These are phyloP conservation scores for Yamadazyma diddensiae DNA, from an alignment of 1,139 yeast species.

Conservation along the genomic window DNA sequence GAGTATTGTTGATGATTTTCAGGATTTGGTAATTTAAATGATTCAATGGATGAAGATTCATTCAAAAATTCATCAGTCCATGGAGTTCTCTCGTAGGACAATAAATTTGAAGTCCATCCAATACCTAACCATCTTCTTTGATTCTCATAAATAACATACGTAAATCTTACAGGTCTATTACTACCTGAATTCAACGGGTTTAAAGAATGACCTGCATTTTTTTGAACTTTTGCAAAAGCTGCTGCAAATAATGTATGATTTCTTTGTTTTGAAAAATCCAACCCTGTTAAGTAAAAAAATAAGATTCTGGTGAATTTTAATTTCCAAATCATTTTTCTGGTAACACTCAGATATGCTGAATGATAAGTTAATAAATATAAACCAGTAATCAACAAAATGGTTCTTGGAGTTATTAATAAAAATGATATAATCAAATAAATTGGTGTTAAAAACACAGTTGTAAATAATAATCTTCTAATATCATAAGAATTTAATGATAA, in stretches of 20 bases:
- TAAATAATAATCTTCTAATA: slow-evolving; percentile 72
- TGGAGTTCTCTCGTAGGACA: slow-evolving; percentile 89
- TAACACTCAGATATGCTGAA: slow-evolving; percentile 77
- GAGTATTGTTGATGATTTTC: slow-evolving; percentile 28
- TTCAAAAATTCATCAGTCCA: slow-evolving; percentile 97
- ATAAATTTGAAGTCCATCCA: slow-evolving; percentile 92
- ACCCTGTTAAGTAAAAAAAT: slow-evolving; percentile 80
- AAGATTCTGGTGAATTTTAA: slow-evolving; percentile 66
- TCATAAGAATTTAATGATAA: slow-evolving; percentile 73
- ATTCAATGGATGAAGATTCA: slow-evolving; percentile 74
- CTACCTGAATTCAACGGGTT: slow-evolving; percentile 18
- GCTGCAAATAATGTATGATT: slow-evolving; percentile 52
- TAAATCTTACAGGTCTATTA: slow-evolving; percentile 72
- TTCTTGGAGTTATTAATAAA: slow-evolving; percentile 68
- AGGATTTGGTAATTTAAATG: slow-evolving; percentile 77
- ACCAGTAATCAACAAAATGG: slow-evolving; percentile 60
- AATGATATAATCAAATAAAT: slow-evolving; percentile 68
- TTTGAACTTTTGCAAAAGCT: slow-evolving; percentile 60
- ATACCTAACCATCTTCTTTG: slow-evolving; percentile 97
- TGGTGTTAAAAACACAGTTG: slow-evolving; percentile 84
- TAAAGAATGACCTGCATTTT: slow-evolving; percentile 36
- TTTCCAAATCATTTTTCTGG: slow-evolving; percentile 81
- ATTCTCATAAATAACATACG: slow-evolving; percentile 91
- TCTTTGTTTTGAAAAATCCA: slow-evolving; percentile 66
- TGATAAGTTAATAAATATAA: slow-evolving; percentile 75